These are phyloP conservation scores for Bretschneidera sinensis DNA, from an alignment of 345 rosid genomes.

Conservation along the genomic window DNA sequence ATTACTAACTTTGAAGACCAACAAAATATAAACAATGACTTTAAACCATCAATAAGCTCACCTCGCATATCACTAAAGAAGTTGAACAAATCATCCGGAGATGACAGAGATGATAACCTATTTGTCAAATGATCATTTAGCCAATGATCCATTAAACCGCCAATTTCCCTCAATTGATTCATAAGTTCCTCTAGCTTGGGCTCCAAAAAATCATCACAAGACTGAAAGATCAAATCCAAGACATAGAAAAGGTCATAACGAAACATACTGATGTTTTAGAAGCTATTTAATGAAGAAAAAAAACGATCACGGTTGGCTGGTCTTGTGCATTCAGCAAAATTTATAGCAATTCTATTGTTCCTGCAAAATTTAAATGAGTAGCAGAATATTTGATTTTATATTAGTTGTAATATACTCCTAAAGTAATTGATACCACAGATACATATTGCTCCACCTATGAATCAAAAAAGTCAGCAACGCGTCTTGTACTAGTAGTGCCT, in stretches of 20 bases:
- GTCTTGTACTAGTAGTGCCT: too few species aligned
- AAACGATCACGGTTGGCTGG: too few species aligned
- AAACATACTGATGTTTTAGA: neutral
- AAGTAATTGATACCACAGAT: too few species aligned
- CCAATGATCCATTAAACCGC: slow-evolving; percentile 59
- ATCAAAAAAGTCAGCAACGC: too few species aligned
- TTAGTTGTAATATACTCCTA: too few species aligned
- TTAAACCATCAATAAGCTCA: slow-evolving; percentile 19
- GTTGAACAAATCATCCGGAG: slow-evolving; percentile 77
- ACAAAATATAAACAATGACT: neutral
- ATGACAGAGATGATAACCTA: slow-evolving; percentile 56
- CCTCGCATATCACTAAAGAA: slow-evolving; percentile 85
- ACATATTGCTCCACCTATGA: too few species aligned
- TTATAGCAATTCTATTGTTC: too few species aligned
- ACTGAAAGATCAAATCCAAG: slow-evolving; percentile 40
- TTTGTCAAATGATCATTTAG: slow-evolving; percentile 58
- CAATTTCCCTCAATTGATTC: slow-evolving; percentile 60
- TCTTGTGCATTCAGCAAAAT: too few species aligned
- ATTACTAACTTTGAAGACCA: slow-evolving; percentile 9
- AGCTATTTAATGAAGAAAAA: neutral
- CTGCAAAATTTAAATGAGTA: too few species aligned
- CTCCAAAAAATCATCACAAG: slow-evolving; percentile 75
- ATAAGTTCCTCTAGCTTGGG: slow-evolving; percentile 72
- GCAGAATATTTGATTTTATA: too few species aligned
- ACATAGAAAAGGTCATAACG: neutral